These are phyloP conservation scores for Eremomyces bilateralis DNA, from an alignment of 495 filamentous ascomycete species.

Conservation along the genomic window DNA sequence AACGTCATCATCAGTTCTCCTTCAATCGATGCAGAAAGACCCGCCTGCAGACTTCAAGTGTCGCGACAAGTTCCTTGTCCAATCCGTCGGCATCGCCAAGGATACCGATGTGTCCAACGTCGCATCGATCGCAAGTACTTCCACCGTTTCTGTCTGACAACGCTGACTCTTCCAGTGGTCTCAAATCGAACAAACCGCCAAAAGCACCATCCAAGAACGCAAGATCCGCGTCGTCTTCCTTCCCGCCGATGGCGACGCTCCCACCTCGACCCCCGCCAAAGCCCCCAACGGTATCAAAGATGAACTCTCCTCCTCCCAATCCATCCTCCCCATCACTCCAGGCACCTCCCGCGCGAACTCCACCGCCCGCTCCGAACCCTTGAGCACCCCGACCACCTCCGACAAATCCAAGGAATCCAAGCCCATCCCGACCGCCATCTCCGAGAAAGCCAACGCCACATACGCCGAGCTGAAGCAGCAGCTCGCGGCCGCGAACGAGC, in stretches of 20 bases:
- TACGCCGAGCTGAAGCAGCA: slow-evolving; percentile 50
- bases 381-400: neutral
- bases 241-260: slow-evolving; percentile 29
- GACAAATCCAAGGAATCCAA: neutral
- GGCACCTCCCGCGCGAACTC: neutral
- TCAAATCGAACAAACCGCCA: slow-evolving; percentile 52
- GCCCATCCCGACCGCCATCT: slow-evolving; percentile 19
- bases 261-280: slow-evolving; percentile 18
- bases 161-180: slow-evolving; percentile 35
- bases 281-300: slow-evolving; percentile 25
- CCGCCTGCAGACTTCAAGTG: slow-evolving; percentile 69
- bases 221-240: slow-evolving; percentile 91
- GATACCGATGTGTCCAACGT: slow-evolving; percentile 68
- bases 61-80: slow-evolving; percentile 95
- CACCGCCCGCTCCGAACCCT: no score
- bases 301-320: no score
- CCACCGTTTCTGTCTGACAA: neutral
- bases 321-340: no score
- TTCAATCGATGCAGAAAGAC: slow-evolving; percentile 95
- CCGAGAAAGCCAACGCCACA: slow-evolving; percentile 33
- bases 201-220: slow-evolving; percentile 61
- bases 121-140: slow-evolving; percentile 45
- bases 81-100: slow-evolving; percentile 65
- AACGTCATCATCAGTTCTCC: slow-evolving; percentile 39
- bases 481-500: slow-evolving; percentile 53